Evolutionary conservation across 1,284 basidiomycete species (phyloP), one percentile per base, ranked within the genome.

Genomic region (Boletus hoseneyae): DNA sequence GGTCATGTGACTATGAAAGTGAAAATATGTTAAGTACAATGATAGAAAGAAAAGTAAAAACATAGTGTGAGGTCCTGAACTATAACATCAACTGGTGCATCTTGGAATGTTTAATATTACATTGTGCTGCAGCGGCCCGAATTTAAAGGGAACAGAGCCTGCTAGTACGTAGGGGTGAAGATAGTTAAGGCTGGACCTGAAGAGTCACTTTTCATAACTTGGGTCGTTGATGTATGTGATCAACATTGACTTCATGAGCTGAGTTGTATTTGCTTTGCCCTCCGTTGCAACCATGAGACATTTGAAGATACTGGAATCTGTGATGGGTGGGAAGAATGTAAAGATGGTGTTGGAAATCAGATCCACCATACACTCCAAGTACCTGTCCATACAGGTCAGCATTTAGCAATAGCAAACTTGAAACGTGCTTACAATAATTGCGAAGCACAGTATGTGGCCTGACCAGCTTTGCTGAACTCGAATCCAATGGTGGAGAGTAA

Each of bases 301-400:
- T 41, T 65, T 65, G 56, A 65, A 65, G 48, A 65, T 57, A 18
- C 63, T 65, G 2, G 65, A 66, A 40, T 67, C 68, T 3, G 53
- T 65, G 49, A 67, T 68, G 3, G 65, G 64, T 3, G 68, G 66
- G 52, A 67, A 67, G 10, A 63, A 63, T 54, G 69, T 63, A 6
- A 66, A 67, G 29, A 69, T 56, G 12, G 54, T 56, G 50, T 67
- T 67, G 0, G 66, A 63, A 18, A 66, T 42, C 3, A 42, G n/a
- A 19, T 63, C 63, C 37, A 60, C 57, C 23, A 67, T 61, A 36
- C 57, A 58, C 36, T 66, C 64, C 45, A 66, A 53, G 49, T 66
- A 66, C 29, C 60, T 64, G 21, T 38, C 13, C 40, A 33, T 16
- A 16, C 19, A 11, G 5, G n/a, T 56, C 8, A 60, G 30, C 11